Conservation (phyloP, 495 filamentous ascomycete genomes). For the Melanomma pulvis-pyrius region DNA sequence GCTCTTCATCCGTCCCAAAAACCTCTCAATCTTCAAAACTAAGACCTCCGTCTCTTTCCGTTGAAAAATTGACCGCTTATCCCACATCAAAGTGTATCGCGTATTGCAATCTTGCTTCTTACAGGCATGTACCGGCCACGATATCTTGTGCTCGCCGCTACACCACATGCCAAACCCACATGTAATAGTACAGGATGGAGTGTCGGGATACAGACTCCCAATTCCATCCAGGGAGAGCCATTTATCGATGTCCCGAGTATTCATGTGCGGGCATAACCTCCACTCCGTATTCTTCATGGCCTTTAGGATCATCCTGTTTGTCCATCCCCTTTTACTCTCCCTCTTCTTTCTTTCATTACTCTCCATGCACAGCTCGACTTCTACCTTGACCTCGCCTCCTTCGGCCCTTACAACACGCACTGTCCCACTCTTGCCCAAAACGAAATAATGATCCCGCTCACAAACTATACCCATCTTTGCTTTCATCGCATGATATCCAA, state of each 20-base stretch:
- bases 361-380: neutral
- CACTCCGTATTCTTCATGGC: neutral
- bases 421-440: neutral
- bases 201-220: neutral
- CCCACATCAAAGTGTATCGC: neutral
- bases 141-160: neutral
- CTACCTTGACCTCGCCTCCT: neutral
- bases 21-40: slow-evolving; percentile 5
- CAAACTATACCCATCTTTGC: neutral
- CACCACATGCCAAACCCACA: neutral
- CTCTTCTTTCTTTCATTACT: neutral
- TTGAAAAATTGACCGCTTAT: neutral
- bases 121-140: neutral
- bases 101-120: neutral
- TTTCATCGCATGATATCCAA: neutral
- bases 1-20: slow-evolving; percentile 1
- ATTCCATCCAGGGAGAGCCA: neutral
- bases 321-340: neutral
- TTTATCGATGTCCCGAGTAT: neutral
- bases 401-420: neutral
- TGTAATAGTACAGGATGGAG: neutral
- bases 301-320: neutral
- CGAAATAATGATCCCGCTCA: neutral
- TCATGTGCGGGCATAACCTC: neutral
- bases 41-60: neutral